Conservation (phyloP, 2,329 filamentous ascomycete genomes). For the Ceratocystis smalleyi region DNA sequence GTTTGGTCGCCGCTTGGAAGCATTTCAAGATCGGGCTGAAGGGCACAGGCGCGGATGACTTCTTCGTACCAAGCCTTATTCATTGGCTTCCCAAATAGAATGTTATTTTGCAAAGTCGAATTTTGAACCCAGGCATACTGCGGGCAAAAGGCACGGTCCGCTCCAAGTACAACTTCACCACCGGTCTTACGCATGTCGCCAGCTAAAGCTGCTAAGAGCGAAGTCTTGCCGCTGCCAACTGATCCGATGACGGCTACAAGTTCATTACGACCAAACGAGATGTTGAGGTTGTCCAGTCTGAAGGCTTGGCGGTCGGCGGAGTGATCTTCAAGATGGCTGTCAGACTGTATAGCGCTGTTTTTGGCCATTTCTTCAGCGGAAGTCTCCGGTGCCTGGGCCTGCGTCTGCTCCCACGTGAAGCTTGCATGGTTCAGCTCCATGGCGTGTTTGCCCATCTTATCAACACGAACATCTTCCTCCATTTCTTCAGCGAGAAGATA, state of each 20-base stretch:
- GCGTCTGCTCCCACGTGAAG: slow-evolving; percentile 75
- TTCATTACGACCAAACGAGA: slow-evolving; percentile 57
- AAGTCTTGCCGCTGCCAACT: slow-evolving; percentile 85
- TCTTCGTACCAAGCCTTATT: slow-evolving; percentile 64
- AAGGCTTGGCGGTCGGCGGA: slow-evolving; percentile 49
- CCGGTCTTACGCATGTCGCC: slow-evolving; percentile 82
- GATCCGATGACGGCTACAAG: slow-evolving; percentile 72
- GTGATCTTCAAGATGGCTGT: slow-evolving; percentile 23
- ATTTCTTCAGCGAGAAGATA: slow-evolving; percentile 78
- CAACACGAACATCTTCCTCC: slow-evolving; percentile 47
- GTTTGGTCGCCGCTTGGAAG: slow-evolving; percentile 78
- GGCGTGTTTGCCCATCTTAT: slow-evolving; percentile 46
- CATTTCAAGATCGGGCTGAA: slow-evolving; percentile 78
- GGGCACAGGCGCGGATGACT: slow-evolving; percentile 75
- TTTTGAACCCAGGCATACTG: slow-evolving; percentile 99
- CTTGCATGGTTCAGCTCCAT: slow-evolving; percentile 56
- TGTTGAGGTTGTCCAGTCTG: slow-evolving; percentile 51
- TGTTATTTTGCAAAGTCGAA: slow-evolving; percentile 71
- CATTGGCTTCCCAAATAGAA: slow-evolving; percentile 70
- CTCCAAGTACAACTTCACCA: slow-evolving; percentile 60
- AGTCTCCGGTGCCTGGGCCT: slow-evolving; percentile 34
- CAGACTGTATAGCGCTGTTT: slow-evolving; percentile 18
- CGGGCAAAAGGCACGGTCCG: slow-evolving; percentile 75
- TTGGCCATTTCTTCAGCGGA: slow-evolving; percentile 24
- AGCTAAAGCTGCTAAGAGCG: slow-evolving; percentile 71